Conservation (phyloP, 306 rosid species). For the Trifolium repens region DNA sequence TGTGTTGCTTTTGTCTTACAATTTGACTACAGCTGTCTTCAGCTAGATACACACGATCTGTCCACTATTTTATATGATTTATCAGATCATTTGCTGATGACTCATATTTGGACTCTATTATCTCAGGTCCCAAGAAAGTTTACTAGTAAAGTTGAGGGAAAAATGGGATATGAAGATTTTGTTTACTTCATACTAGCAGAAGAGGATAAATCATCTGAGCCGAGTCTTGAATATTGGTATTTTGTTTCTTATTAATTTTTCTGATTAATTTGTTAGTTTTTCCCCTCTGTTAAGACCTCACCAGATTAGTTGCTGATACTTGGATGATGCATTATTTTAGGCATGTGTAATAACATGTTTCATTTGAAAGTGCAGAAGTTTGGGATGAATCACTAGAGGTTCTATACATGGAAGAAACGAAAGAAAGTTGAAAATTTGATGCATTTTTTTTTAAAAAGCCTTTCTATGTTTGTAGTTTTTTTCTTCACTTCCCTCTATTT, state of each 20-base stretch:
- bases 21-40: slow-evolving; percentile 34
- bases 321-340: slow-evolving; percentile 17
- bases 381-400: too few species aligned
- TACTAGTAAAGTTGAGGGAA: slow-evolving; percentile 91
- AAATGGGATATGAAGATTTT: slow-evolving; percentile 99
- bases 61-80: slow-evolving; percentile 20
- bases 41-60: slow-evolving; percentile 8
- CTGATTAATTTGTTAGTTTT: slow-evolving; percentile 10
- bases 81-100: slow-evolving; percentile 41
- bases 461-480: background rate
- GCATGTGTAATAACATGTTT: slow-evolving; percentile 16
- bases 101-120: slow-evolving; percentile 35
- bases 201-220: slow-evolving; percentile 96
- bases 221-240: slow-evolving; percentile 98
- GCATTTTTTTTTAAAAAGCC: background rate
- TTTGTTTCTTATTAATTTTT: slow-evolving; percentile 39
- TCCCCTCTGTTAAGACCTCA: slow-evolving; percentile 14
- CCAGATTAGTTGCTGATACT: slow-evolving; percentile 16
- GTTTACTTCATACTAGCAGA: slow-evolving; percentile 97
- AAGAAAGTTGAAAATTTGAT: background rate
- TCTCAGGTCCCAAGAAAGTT: slow-evolving; percentile 93
- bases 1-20: slow-evolving; percentile 38
- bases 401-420: background rate
- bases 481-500: background rate
- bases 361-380: background rate